Evolutionary conservation across 805 yeast genomes (phyloP), one percentile per base, ranked within the genome.

Genomic region (Yarrowia deformans): DNA sequence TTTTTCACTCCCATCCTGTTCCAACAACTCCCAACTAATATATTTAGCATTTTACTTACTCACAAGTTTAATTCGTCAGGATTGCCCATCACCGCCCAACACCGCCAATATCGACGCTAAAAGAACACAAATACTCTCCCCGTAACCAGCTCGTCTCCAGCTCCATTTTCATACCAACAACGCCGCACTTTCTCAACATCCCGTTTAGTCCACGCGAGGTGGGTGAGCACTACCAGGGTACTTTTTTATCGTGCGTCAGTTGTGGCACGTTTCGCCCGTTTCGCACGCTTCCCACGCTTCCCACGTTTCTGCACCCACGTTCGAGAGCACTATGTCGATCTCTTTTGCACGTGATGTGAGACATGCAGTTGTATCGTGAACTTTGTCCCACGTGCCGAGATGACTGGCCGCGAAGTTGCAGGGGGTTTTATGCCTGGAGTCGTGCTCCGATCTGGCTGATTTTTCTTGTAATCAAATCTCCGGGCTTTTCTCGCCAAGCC

Each of bases 311-410:
- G 29, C 29, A 23, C 29, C 16, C 40, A 39, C 9, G 40, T 39
- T 39, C 40, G 16, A 35, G 14, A 39, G 40, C 40, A 39, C 40
- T 9, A 13, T 39, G 40, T 12, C 40, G 40, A 39, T 39, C 40
- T 35, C 45, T 13, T 35, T 52, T 37, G 18, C 54, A 49, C 54
- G 54, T 50, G 56, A 50, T 29, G 56, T n/a, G 56, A 50, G 40
- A 50, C 42, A 37, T 8, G 40, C 40, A 13, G 9, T 13, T n/a
- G 13, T 3, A 52, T 18, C 23, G 60, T 39, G 60, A 54, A 54
- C 60, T 8, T 54, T 19, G 60, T 19, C 60, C 45, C 60, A 54
- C 60, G 60, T 54, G 60, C 60, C 34, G 60, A 54, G 19, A 54
- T 23, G 60, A 54, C 35, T 54, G 60, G 60, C 2, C 19, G 32